Evolutionary conservation across 2,329 filamentous ascomycete genomes (phyloP).

Genomic region (Didymella exigua): DNA sequence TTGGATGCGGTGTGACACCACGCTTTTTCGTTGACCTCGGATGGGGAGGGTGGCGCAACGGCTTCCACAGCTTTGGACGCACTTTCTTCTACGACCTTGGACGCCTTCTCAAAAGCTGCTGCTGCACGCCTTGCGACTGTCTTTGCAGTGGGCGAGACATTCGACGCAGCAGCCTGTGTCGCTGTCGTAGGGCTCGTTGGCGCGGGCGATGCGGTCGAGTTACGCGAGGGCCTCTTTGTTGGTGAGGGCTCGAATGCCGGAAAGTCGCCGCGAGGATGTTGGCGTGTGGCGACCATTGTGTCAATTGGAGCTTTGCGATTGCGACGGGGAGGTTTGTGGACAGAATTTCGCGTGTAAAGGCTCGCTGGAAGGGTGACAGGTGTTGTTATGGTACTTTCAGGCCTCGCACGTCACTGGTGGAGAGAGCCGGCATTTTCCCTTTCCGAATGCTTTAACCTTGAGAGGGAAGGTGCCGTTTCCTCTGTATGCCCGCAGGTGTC

Average conservation of each 20-base stretch:
- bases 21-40: conserved; percentile 20
- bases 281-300: conserved; percentile 50
- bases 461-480: neutral
- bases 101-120: conserved; percentile 16
- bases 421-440: conserved; percentile 5
- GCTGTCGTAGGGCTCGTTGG: conserved; percentile 29
- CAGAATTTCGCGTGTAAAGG: neutral
- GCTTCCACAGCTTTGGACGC: conserved; percentile 25
- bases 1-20: conserved; percentile 68
- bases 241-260: conserved; percentile 44
- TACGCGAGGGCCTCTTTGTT: conserved; percentile 43
- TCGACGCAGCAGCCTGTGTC: neutral
- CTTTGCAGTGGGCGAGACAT: conserved; percentile 22
- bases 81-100: conserved; percentile 25
- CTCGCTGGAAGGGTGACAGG: neutral
- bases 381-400: neutral
- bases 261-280: conserved; percentile 45
- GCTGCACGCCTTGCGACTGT: conserved; percentile 34
- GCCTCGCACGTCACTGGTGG: conserved; percentile 9
- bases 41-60: conserved; percentile 28
- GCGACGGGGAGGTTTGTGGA: neutral
- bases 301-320: neutral
- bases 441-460: neutral
- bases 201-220: conserved; percentile 41
- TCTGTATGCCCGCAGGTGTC: neutral